Evolutionary conservation across 176 grass and related monocot species (phyloP).

Genomic region (Avena atlantica): DNA sequence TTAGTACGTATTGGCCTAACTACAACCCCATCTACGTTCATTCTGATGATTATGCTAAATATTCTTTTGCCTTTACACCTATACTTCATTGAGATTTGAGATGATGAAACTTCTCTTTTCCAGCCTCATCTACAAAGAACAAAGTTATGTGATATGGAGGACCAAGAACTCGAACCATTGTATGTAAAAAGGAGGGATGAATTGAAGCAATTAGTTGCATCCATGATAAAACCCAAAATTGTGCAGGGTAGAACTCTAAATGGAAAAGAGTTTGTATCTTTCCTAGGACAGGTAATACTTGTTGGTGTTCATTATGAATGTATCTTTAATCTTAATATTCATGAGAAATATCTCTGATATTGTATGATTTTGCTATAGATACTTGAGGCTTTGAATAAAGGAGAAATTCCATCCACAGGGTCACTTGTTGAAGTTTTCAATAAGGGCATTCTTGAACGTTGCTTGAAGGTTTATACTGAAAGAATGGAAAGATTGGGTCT

Average conservation of each 20-base stretch:
- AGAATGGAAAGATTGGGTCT: constrained; percentile 64
- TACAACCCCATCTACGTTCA: constrained; percentile 6
- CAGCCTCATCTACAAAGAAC: constrained; percentile 99
- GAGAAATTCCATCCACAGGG: constrained; percentile 93
- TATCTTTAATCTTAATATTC: constrained; percentile 26
- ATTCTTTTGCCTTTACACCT: constrained; percentile 15
- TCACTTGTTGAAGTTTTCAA: constrained; percentile 95
- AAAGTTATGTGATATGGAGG: constrained; percentile 89
- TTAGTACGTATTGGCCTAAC: background rate
- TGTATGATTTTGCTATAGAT: constrained; percentile 59
- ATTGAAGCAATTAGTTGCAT: constrained; percentile 77
- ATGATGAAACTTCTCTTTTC: constrained; percentile 47
- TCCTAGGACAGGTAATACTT: constrained; percentile 71
- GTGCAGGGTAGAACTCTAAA: constrained; percentile 86
- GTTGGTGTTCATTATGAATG: background rate
- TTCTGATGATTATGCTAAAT: background rate
- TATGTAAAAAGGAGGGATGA: constrained; percentile 84
- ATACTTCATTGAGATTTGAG: constrained; percentile 28
- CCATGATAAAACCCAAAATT: constrained; percentile 82
- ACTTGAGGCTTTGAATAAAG: constrained; percentile 92
- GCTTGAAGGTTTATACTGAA: constrained; percentile 75
- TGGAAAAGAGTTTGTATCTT: constrained; percentile 89
- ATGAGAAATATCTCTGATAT: constrained; percentile 31
- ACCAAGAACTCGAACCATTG: constrained; percentile 66
- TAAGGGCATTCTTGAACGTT: constrained; percentile 89